phyloP scores from a whole-genome alignment of 225 moss, liverwort and hornwort species.

The Thuidium tamariscinum region DNA sequence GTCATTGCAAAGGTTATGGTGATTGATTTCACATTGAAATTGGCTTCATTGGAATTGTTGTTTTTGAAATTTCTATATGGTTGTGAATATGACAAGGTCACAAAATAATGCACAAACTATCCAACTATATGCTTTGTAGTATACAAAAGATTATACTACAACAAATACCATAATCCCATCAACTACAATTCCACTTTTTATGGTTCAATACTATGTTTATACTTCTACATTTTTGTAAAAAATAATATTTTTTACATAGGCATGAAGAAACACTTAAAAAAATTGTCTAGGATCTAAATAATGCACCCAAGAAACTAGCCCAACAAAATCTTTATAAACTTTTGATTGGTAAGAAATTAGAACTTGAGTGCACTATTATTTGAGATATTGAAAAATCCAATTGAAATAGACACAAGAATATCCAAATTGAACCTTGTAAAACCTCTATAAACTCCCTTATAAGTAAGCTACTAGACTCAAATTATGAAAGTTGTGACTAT shows the following conservation, averaged over 20 bases:
- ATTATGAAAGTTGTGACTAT: neutral
- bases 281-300: neutral
- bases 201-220: neutral
- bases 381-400: neutral
- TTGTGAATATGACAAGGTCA: neutral
- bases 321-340: neutral
- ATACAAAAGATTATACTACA: neutral
- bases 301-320: neutral
- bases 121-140: neutral
- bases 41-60: neutral
- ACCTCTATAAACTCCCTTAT: neutral
- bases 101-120: neutral
- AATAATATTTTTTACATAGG: neutral
- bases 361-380: neutral
- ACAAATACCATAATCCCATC: neutral
- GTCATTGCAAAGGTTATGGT: neutral
- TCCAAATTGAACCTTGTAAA: neutral
- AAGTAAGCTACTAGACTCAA: neutral
- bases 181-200: neutral
- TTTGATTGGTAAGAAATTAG: neutral
- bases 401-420: neutral
- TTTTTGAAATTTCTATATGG: neutral
- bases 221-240: fast-evolving
- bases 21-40: neutral
- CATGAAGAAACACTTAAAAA: neutral